These are phyloP conservation scores for Citrus mangshanensis DNA, from an alignment of 345 rosid species.

Conservation along the genomic window DNA sequence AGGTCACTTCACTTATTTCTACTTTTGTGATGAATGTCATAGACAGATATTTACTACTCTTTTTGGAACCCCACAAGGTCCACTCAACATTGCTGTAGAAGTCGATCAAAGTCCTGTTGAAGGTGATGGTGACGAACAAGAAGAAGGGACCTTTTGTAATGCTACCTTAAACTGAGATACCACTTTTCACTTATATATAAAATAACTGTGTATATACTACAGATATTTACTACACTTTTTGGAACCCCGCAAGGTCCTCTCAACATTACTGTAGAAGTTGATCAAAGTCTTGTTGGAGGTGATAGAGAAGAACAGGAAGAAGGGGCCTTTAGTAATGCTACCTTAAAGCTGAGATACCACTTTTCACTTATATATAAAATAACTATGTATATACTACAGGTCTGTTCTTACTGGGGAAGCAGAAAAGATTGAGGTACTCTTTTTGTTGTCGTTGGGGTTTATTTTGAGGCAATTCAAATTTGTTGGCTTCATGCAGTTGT, in stretches of 20 bases:
- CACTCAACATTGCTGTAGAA: slow-evolving; percentile 22
- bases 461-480: not conserved
- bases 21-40: slow-evolving; percentile 68
- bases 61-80: slow-evolving; percentile 62
- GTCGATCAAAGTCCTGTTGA: slow-evolving; percentile 26
- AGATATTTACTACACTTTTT: slow-evolving; percentile 56
- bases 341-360: not conserved
- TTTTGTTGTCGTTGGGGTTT: not conserved
- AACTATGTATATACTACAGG: slow-evolving; percentile 21
- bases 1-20: slow-evolving; percentile 64
- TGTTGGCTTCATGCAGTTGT: not conserved
- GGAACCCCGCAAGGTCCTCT: slow-evolving; percentile 61
- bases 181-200: not conserved
- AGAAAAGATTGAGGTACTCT: not conserved
- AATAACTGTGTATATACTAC: slow-evolving; percentile 15
- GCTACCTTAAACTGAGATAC: not conserved
- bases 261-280: slow-evolving; percentile 17
- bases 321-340: not conserved
- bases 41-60: slow-evolving; percentile 66
- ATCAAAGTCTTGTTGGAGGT: slow-evolving; percentile 22
- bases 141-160: slow-evolving; percentile 1
- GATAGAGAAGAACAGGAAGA: slow-evolving; percentile 18
- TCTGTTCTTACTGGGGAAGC: not conserved
- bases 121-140: slow-evolving; percentile 12
- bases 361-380: not conserved